Conservation (phyloP, 2,329 filamentous ascomycete species). For the Aaosphaeria pasadenensis region DNA sequence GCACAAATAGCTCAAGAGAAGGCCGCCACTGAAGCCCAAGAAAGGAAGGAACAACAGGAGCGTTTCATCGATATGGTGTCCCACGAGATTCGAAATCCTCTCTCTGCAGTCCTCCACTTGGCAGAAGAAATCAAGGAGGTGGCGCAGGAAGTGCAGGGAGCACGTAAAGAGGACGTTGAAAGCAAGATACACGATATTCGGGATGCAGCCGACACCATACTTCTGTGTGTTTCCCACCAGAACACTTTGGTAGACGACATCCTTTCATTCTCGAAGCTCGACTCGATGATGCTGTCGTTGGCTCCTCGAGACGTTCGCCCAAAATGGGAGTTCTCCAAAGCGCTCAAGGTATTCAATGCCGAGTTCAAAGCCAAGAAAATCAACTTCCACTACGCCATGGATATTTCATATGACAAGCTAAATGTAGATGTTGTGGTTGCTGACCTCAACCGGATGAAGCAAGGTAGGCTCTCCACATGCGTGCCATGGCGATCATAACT, state of each 20-base stretch:
- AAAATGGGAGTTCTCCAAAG: constrained; percentile 36
- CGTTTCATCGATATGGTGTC: constrained; percentile 47
- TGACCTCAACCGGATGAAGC: constrained; percentile 37
- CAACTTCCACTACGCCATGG: constrained; percentile 39
- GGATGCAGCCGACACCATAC: constrained; percentile 39
- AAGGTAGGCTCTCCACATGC: constrained; percentile 16
- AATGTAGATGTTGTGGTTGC: constrained; percentile 38
- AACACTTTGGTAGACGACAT: constrained; percentile 48
- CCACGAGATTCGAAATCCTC: constrained; percentile 40
- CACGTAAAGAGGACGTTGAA: constrained; percentile 11
- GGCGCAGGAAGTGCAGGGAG: constrained; percentile 17
- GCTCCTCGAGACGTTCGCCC: constrained; percentile 30
- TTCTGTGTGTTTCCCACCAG: constrained; percentile 44
- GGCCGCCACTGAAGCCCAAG: constrained; percentile 41
- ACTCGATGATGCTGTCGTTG: constrained; percentile 44
- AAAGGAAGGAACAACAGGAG: constrained; percentile 46
- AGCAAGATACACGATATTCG: constrained; percentile 26
- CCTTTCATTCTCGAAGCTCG: constrained; percentile 46
- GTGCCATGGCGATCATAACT: background rate
- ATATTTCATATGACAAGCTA: constrained; percentile 39
- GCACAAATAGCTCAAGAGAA: constrained; percentile 42
- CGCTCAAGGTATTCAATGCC: constrained; percentile 40
- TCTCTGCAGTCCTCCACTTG: constrained; percentile 41
- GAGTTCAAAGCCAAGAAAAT: constrained; percentile 39
- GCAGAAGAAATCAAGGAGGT: constrained; percentile 42